phyloP scores from a whole-genome alignment of 805 yeast species.

The Ogataea naganishii region DNA sequence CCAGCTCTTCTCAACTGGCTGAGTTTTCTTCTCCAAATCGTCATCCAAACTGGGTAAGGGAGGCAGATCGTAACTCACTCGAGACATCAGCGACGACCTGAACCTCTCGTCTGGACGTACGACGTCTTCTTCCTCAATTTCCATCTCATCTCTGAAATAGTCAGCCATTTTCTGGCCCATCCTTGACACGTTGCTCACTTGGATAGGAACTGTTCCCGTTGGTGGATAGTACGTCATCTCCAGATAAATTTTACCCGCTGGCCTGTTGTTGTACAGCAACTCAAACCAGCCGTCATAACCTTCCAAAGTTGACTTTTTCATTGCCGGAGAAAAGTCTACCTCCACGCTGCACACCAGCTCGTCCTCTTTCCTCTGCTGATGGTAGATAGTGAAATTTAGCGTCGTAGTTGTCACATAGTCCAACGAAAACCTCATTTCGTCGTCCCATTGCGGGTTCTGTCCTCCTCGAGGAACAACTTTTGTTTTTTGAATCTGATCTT shows the following conservation, averaged over 20 bases:
- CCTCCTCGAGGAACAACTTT: slow-evolving; percentile 81
- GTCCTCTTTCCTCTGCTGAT: slow-evolving; percentile 81
- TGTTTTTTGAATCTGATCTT: slow-evolving; percentile 74
- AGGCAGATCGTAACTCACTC: slow-evolving; percentile 7
- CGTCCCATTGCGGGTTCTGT: slow-evolving; percentile 86
- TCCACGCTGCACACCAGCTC: slow-evolving; percentile 77
- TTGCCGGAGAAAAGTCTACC: slow-evolving; percentile 68
- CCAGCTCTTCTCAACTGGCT: slow-evolving; percentile 9
- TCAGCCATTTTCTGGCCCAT: slow-evolving; percentile 6
- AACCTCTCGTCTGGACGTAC: no score
- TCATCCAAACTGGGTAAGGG: slow-evolving; percentile 9
- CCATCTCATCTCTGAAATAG: no score
- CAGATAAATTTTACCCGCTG: slow-evolving; percentile 82
- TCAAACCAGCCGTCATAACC: slow-evolving; percentile 87
- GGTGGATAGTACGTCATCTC: slow-evolving; percentile 88
- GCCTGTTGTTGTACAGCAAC: slow-evolving; percentile 53
- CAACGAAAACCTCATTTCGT: slow-evolving; percentile 60
- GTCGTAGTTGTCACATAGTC: slow-evolving; percentile 54
- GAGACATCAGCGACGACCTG: slow-evolving; percentile 8
- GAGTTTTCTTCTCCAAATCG: slow-evolving; percentile 1
- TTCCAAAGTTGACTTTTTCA: slow-evolving; percentile 54
- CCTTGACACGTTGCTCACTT: slow-evolving; percentile 15
- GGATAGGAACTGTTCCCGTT: slow-evolving; percentile 21
- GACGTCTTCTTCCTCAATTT: no score
- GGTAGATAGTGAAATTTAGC: slow-evolving; percentile 67